Conservation (phyloP, 1,284 basidiomycete genomes). For the Ustilago trichophora region DNA sequence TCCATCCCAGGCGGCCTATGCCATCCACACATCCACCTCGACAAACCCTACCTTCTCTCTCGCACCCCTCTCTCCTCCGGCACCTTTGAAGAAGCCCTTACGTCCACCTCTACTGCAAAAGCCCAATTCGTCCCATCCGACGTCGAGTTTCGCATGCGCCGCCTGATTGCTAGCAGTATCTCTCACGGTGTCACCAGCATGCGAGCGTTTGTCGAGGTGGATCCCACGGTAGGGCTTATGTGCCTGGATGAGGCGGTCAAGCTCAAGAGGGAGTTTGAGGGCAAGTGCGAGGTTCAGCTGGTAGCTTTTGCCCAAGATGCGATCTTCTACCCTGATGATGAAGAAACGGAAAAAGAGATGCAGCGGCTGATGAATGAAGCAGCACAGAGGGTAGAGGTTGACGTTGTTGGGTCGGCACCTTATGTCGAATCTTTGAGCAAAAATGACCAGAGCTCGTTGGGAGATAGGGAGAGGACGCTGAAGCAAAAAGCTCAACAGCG, state of each 20-base stretch:
- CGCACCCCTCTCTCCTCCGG: conserved; percentile 15
- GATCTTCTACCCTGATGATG: conserved; percentile 29
- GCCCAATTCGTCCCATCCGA: conserved; percentile 15
- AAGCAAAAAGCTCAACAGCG: conserved; percentile 8
- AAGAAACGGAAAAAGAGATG: conserved; percentile 16
- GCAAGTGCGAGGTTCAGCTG: conserved; percentile 19
- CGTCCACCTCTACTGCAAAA: conserved; percentile 27
- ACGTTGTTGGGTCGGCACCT: conserved; percentile 35
- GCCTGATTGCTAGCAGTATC: conserved; percentile 22
- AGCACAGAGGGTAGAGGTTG: conserved; percentile 1
- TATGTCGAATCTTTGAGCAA: conserved; percentile 35
- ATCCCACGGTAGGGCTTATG: conserved; percentile 31
- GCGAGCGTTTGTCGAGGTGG: conserved; percentile 49
- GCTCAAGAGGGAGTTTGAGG: conserved; percentile 12
- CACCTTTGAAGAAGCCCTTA: conserved; percentile 41
- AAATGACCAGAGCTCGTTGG: not conserved
- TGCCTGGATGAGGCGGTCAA: conserved; percentile 28
- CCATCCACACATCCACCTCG: conserved; percentile 50
- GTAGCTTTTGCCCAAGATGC: conserved; percentile 49
- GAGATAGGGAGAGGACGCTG: not conserved
- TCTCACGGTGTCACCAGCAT: conserved; percentile 40
- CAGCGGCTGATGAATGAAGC: conserved; percentile 15
- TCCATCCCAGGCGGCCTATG: conserved; percentile 40
- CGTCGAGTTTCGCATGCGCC: conserved; percentile 13
- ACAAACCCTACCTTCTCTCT: conserved; percentile 43